Evolutionary conservation across 139 green algal species (phyloP).

Genomic region (Astrephomene gubernaculifera): DNA sequence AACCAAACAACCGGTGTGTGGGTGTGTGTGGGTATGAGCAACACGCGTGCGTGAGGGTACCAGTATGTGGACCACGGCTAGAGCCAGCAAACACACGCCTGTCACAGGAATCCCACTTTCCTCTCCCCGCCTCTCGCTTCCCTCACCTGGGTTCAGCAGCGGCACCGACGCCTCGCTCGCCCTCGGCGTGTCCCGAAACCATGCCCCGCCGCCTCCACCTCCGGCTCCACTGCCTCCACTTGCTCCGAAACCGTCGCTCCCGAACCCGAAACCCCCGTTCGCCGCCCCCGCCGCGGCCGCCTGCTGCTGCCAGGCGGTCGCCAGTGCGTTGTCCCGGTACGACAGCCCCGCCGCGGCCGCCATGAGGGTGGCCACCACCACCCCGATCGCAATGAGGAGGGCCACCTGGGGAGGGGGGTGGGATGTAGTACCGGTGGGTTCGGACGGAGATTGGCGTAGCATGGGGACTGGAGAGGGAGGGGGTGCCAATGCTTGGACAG

Average conservation of each 20-base stretch:
- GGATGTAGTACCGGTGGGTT: background rate
- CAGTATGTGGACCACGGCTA: too few species aligned
- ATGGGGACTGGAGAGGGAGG: too few species aligned
- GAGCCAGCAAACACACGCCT: too few species aligned
- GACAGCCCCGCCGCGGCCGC: constrained; percentile 15
- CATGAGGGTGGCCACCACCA: constrained; percentile 32
- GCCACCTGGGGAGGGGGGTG: background rate
- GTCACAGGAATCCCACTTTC: too few species aligned
- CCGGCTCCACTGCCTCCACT: background rate
- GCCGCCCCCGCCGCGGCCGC: background rate
- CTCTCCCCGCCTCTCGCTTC: background rate
- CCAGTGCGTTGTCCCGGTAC: constrained; percentile 41
- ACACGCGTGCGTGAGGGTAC: too few species aligned
- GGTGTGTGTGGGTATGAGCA: too few species aligned
- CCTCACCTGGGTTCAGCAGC: constrained; percentile 14
- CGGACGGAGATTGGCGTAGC: too few species aligned
- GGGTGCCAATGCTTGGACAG: too few species aligned
- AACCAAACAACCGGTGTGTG: too few species aligned
- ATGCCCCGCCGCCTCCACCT: background rate
- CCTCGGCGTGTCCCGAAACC: background rate
- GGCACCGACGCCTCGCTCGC: background rate
- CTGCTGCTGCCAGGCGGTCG: constrained; percentile 1
- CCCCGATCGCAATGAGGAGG: constrained; percentile 39
- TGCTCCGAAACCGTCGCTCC: background rate
- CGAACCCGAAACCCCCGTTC: background rate